phyloP scores from a whole-genome alignment of 148 eudicot genomes.

The Silene conica region DNA sequence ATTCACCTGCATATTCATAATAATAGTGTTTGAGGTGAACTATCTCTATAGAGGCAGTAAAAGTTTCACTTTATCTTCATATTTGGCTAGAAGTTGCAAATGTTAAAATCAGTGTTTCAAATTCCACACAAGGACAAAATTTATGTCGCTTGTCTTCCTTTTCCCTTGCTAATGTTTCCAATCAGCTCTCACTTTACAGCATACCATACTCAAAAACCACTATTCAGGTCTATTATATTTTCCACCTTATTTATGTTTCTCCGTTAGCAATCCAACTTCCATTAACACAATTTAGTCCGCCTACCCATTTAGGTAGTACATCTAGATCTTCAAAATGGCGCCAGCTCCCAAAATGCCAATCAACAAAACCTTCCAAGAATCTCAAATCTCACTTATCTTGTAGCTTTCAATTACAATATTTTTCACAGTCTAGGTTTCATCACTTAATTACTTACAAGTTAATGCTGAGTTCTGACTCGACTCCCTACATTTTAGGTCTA shows the following conservation, averaged over 20 bases:
- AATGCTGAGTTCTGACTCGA: no score
- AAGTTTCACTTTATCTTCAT: background rate
- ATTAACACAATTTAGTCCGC: background rate
- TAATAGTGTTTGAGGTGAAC: constrained; percentile 3
- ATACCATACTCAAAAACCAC: background rate
- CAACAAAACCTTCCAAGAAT: background rate
- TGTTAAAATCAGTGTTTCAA: background rate
- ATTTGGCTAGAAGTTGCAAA: background rate
- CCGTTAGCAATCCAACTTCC: background rate
- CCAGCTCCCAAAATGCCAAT: background rate
- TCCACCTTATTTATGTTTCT: background rate
- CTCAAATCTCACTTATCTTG: no score
- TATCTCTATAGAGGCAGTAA: constrained; percentile 1
- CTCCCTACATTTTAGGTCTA: no score
- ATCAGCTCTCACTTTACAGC: background rate
- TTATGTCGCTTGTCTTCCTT: background rate
- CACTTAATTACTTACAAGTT: no score
- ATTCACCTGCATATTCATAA: constrained; percentile 49
- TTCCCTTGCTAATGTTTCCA: background rate
- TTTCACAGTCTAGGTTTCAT: no score
- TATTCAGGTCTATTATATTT: background rate
- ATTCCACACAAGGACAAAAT: background rate
- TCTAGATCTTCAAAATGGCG: background rate
- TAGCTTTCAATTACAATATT: no score
- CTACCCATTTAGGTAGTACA: background rate